Evolutionary conservation across 352 stramenopile species (phyloP), one percentile per base, ranked within the genome.

Genomic region (Globisporangium iwayamae): DNA sequence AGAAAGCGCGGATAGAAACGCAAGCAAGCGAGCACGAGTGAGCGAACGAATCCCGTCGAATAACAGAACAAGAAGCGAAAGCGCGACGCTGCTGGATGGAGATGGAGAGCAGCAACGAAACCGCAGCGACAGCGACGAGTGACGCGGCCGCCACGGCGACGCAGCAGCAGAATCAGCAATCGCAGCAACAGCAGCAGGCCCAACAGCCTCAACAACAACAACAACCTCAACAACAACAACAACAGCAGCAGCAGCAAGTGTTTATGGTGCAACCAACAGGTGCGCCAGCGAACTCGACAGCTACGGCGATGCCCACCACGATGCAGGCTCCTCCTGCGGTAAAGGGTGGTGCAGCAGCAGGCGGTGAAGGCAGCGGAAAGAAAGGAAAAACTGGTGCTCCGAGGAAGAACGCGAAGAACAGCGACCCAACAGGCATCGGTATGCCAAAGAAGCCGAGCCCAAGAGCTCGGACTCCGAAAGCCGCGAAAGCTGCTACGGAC

Each of bases 361-460:
- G 28, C 4, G 38, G 46, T 11, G 56, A 56, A 39, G 16, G 16
- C 8, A 5, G 9, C 41, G n/a, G 2, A 13, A 59, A 45, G 47
- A 59, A 43, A 28, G 28, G 30, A 28, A 57, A 59, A 51, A 22
- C n/a, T 18, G 45, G 3, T 25, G 57, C 39, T 14, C 48, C 48
- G 4, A 45, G 56, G 13, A 74, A 76, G 60, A 61, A 72, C 36
- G 75, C 65, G 47, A 73, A 76, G 64, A 38, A 55, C 60, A 22
- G 50, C 56, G 25, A 66, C 22, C 6, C 41, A 41, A 53, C 25
- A 4, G 48, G 57, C 32, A 46, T 53, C 8, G 60, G 50, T 4
- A 45, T 60, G 62, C 43, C 41, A 18, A 75, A 76, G 51, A 81
- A 81, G 48, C 60, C 71, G 47, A 81, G 64, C 47, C 70, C 73